phyloP scores from a whole-genome alignment of 352 stramenopile genomes.

The Phytophthora tubulina region DNA sequence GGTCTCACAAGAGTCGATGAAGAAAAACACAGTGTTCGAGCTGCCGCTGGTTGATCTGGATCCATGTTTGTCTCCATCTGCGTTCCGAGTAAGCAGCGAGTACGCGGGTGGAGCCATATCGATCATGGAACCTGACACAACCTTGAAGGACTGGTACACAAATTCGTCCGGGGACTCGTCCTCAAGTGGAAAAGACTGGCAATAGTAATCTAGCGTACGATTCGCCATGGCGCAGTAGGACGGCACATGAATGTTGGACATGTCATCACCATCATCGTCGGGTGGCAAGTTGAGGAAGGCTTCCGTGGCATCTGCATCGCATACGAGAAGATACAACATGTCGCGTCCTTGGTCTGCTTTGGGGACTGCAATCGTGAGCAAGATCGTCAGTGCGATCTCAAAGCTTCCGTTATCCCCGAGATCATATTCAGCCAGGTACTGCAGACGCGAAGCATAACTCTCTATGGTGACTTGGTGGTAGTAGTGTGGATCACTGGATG shows the following conservation, averaged over 20 bases:
- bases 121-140: slow-evolving; percentile 29
- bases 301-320: slow-evolving; percentile 33
- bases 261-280: neutral
- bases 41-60: slow-evolving; percentile 1
- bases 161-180: slow-evolving; percentile 44
- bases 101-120: slow-evolving; percentile 2
- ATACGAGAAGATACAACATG: slow-evolving; percentile 65
- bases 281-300: slow-evolving; percentile 28
- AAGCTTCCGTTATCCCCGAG: slow-evolving; percentile 52
- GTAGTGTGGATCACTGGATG: slow-evolving; percentile 30
- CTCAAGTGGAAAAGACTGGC: slow-evolving; percentile 55
- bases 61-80: neutral
- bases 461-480: slow-evolving; percentile 38
- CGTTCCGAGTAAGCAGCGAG: slow-evolving; percentile 4
- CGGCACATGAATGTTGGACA: slow-evolving; percentile 25
- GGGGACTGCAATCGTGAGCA: slow-evolving; percentile 41
- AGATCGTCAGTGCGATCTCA: slow-evolving; percentile 53
- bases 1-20: slow-evolving; percentile 68
- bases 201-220: slow-evolving; percentile 60
- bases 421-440: slow-evolving; percentile 51
- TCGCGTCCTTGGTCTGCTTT: slow-evolving; percentile 42
- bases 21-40: slow-evolving; percentile 47
- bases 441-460: slow-evolving; percentile 32
- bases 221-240: slow-evolving; percentile 63
- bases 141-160: slow-evolving; percentile 53